Evolutionary conservation across 208 protist species (phyloP).

Genomic region (Tritrichomonas foetus): DNA sequence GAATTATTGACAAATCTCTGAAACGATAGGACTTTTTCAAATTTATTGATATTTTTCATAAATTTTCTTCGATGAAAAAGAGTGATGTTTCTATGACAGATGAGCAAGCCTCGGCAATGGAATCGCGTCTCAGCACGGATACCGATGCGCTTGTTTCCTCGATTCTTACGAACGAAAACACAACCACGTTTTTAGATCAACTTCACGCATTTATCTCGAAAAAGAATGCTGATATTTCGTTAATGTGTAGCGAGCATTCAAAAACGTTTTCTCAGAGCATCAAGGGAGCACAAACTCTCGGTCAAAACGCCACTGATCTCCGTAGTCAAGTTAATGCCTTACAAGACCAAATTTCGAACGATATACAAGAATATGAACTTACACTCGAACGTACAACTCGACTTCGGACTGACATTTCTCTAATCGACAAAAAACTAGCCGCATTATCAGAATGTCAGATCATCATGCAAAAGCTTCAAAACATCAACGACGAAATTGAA

Average conservation of each 20-base stretch:
- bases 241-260: not conserved
- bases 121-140: not conserved
- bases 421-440: not conserved
- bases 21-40: too few relatives aligned
- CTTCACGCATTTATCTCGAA: not conserved
- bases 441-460: not conserved
- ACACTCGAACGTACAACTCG: not conserved
- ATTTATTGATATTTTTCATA: too few relatives aligned
- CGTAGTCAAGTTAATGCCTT: not conserved
- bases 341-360: not conserved
- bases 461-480: not conserved
- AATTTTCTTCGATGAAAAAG: too few relatives aligned
- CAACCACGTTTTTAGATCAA: not conserved
- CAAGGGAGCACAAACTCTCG: not conserved
- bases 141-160: slow-evolving; percentile 27
- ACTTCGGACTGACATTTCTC: not conserved
- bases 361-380: not conserved
- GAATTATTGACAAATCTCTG: too few relatives aligned
- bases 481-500: not conserved
- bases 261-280: not conserved
- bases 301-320: not conserved
- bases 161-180: not conserved
- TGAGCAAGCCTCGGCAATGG: not conserved
- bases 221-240: not conserved
- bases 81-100: too few relatives aligned